phyloP scores from a whole-genome alignment of 257 asterid genomes.

The Henckelia pumila region DNA sequence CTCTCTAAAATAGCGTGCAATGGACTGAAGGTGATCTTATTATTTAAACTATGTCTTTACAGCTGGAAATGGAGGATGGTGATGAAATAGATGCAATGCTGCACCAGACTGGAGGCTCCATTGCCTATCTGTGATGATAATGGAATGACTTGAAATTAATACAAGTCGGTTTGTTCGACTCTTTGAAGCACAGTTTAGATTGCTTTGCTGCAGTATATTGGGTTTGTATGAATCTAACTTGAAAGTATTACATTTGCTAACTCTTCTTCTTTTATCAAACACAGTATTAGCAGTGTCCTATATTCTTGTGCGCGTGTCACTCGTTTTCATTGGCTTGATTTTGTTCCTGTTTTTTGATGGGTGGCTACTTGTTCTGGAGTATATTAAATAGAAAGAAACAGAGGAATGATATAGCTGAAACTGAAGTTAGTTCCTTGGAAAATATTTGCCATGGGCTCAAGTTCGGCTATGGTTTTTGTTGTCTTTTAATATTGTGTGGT shows the following conservation, averaged over 20 bases:
- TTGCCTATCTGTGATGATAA: constrained; percentile 9
- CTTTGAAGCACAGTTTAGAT: not conserved
- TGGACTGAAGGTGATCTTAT: not conserved
- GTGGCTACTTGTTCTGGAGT: not conserved
- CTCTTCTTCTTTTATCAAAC: constrained; percentile 4
- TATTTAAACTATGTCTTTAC: not conserved
- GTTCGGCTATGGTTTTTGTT: no score
- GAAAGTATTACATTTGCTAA: not conserved
- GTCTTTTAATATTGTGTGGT: no score
- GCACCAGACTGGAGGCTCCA: constrained; percentile 43
- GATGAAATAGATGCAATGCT: constrained; percentile 51
- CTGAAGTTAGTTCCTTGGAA: not conserved
- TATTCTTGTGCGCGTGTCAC: not conserved
- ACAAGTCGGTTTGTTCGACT: constrained; percentile 11
- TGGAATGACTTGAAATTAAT: constrained; percentile 1
- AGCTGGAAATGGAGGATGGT: constrained; percentile 54
- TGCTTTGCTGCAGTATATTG: not conserved
- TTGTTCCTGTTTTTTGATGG: not conserved
- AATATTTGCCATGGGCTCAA: not conserved
- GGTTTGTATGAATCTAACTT: constrained; percentile 2
- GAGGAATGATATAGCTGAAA: not conserved
- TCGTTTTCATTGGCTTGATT: not conserved
- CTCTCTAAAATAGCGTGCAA: not conserved
- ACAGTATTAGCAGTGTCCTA: not conserved
- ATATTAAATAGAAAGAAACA: not conserved